Evolutionary conservation across 192 early-diverging fungal species (phyloP).

Genomic region (Podochytrium sp.): DNA sequence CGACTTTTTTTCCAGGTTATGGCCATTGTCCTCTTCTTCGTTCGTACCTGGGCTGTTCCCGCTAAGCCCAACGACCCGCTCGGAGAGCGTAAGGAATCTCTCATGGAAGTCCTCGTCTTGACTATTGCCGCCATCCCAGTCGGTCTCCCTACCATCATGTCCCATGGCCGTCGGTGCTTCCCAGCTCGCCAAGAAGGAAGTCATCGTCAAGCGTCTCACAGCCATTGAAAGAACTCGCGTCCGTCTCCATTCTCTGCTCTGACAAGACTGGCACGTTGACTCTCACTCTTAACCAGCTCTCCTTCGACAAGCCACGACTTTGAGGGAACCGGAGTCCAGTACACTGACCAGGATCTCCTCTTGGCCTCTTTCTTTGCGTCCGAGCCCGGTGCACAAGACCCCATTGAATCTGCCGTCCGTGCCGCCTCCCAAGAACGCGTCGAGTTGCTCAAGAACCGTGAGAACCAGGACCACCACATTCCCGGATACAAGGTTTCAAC

Average conservation of each 20-base stretch:
- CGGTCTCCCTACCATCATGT: conserved; percentile 90
- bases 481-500: conserved; percentile 98
- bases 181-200: conserved; percentile 84
- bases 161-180: conserved; percentile 93
- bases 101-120: conserved; percentile 78
- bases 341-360: conserved; percentile 76
- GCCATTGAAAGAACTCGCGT: conserved; percentile 90
- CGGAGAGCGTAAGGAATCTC: conserved; percentile 20
- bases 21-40: not conserved
- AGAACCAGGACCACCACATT: conserved; percentile 67
- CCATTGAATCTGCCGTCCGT: conserved; percentile 87
- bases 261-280: conserved; percentile 95
- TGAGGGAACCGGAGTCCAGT: conserved; percentile 54
- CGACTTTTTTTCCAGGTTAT: not conserved
- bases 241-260: conserved; percentile 88
- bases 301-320: conserved; percentile 81
- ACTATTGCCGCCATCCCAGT: conserved; percentile 94
- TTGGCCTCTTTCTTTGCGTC: conserved; percentile 79
- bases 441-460: conserved; percentile 60
- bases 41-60: not conserved
- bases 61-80: not conserved
- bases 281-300: conserved; percentile 88
- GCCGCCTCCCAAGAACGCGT: conserved; percentile 75
- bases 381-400: conserved; percentile 86
- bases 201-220: conserved; percentile 93